These are phyloP conservation scores for Sporisorium exsertum DNA, from an alignment of 1,284 basidiomycete genomes.

Conservation along the genomic window DNA sequence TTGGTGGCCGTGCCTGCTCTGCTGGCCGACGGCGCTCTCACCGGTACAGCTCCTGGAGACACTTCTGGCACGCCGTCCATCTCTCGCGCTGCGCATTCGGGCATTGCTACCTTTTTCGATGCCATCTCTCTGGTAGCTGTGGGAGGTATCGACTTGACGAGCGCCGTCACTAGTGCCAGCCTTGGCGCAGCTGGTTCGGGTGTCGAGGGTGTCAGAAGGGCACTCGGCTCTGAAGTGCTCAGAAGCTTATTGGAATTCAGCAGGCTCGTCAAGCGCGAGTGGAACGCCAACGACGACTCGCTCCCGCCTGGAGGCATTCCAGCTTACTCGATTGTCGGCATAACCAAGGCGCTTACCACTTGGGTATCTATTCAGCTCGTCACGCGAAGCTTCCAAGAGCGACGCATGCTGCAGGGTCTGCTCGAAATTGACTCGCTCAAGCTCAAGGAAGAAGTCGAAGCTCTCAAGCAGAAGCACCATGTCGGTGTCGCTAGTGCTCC, in stretches of 20 bases:
- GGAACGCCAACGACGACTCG: conserved; percentile 52
- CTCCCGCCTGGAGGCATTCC: conserved; percentile 64
- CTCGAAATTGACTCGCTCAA: conserved; percentile 42
- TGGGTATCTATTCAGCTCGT: conserved; percentile 64
- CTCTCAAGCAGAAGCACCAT: conserved; percentile 31
- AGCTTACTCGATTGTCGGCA: conserved; percentile 50
- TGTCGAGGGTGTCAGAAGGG: conserved; percentile 52
- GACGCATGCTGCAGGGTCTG: conserved; percentile 47
- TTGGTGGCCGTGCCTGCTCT: conserved; percentile 55
- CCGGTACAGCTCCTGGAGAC: conserved; percentile 43
- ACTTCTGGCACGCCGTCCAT: conserved; percentile 27
- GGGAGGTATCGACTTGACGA: conserved; percentile 60
- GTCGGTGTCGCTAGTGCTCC: conserved; percentile 22
- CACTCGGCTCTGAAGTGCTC: conserved; percentile 57
- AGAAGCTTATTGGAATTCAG: conserved; percentile 51
- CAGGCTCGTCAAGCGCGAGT: conserved; percentile 60
- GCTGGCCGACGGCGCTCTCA: conserved; percentile 52
- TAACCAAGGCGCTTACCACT: conserved; percentile 58
- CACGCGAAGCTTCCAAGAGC: conserved; percentile 52
- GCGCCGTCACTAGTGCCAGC: conserved; percentile 55
- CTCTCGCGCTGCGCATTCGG: conserved; percentile 43
- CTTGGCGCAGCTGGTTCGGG: conserved; percentile 57
- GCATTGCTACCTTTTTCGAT: conserved; percentile 62
- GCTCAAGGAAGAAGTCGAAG: conserved; percentile 37
- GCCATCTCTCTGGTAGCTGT: conserved; percentile 55